These are phyloP conservation scores for Alternaria conjuncta DNA, from an alignment of 2,329 filamentous ascomycete genomes.

Conservation along the genomic window DNA sequence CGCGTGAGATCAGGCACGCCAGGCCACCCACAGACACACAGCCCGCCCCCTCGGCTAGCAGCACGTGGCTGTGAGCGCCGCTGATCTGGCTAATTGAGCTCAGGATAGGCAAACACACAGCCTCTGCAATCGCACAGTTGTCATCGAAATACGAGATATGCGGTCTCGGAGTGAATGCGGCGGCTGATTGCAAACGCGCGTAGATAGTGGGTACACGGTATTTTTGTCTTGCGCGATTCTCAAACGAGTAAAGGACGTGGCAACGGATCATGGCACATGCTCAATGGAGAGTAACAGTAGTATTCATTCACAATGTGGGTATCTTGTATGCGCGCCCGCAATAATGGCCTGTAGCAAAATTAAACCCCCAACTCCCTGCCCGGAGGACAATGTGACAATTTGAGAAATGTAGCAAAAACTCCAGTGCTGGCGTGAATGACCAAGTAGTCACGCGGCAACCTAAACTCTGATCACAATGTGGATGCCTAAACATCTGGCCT, in stretches of 20 bases:
- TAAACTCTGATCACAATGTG: constrained; percentile 64
- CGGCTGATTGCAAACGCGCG: not conserved
- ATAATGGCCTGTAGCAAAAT: not conserved
- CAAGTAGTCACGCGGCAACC: not conserved
- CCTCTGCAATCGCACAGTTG: not conserved
- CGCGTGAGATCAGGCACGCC: not conserved
- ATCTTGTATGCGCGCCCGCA: constrained; percentile 18
- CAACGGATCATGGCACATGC: not conserved
- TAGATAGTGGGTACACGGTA: not conserved
- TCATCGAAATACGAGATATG: not conserved
- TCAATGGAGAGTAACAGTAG: not conserved
- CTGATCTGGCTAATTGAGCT: not conserved
- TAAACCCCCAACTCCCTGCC: not conserved
- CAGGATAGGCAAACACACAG: not conserved
- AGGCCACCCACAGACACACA: constrained; percentile 4
- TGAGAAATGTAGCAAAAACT: not conserved
- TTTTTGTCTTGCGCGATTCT: not conserved
- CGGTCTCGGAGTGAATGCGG: not conserved
- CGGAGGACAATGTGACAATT: not conserved
- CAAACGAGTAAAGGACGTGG: not conserved
- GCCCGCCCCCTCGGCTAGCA: not conserved
- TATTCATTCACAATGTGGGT: constrained; percentile 13
- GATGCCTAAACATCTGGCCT: constrained; percentile 74
- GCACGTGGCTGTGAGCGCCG: not conserved
- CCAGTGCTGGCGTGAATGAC: not conserved